Percentiles rank a stretch among this genome's conserved stretches.
Evolutionary conservation across 331 rosid species (phyloP).

Genomic region (Cydonia oblonga): DNA sequence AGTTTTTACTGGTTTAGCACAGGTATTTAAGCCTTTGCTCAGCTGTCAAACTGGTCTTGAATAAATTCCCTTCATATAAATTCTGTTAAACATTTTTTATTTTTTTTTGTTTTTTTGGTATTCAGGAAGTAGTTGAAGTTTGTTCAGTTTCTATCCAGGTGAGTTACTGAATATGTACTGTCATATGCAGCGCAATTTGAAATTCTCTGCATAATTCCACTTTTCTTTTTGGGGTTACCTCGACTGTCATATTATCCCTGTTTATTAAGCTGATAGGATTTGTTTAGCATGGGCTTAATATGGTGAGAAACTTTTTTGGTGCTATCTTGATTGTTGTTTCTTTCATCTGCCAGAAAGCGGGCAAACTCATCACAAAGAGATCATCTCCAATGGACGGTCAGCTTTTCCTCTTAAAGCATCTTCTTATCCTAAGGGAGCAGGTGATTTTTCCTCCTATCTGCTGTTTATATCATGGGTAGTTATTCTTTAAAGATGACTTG

Average conservation of each 20-base stretch:
- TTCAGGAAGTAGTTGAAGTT: conserved; percentile 96
- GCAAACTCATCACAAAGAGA: conserved; percentile 78
- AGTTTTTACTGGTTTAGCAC: conserved; percentile 97
- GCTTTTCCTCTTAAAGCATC: conserved; percentile 91
- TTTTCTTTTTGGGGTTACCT: not conserved
- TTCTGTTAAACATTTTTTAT: not conserved
- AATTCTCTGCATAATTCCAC: not conserved
- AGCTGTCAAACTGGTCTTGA: not conserved
- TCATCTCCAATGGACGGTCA: conserved; percentile 95
- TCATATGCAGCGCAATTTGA: not conserved
- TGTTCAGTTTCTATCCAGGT: conserved; percentile 89
- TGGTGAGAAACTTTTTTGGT: not conserved
- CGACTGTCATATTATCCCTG: not conserved
- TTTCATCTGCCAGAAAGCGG: conserved; percentile 70
- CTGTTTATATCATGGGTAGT: not conserved
- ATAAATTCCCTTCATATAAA: not conserved
- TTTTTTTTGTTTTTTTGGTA: not conserved
- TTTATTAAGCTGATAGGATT: not conserved
- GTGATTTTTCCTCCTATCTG: conserved; percentile 25
- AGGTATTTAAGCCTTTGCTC: conserved; percentile 42
- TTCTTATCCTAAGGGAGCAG: conserved; percentile 94
- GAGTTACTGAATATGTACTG: conserved; percentile 16
- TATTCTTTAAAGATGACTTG: conserved; percentile 6
- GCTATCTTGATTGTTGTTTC: not conserved
- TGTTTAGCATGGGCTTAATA: not conserved